Evolutionary conservation across 495 filamentous ascomycete genomes (phyloP).

Genomic region (Aspergillus ellipticus): DNA sequence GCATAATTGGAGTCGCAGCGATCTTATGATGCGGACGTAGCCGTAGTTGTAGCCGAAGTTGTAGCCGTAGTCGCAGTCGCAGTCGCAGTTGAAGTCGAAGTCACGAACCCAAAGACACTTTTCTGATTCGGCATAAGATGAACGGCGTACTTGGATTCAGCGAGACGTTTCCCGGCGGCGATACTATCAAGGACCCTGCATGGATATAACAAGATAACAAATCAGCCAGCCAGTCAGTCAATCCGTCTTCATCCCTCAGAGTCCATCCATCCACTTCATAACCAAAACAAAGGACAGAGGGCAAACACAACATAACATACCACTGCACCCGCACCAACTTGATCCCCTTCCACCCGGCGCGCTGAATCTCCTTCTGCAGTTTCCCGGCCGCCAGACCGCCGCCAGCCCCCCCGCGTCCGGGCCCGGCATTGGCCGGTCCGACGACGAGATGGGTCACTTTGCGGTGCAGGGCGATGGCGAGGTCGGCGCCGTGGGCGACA

Average conservation of each 20-base stretch:
- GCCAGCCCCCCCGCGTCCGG: conserved; percentile 52
- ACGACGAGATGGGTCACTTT: conserved; percentile 87
- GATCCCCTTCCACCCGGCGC: conserved; percentile 55
- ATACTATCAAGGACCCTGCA: conserved; percentile 76
- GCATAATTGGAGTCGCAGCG: conserved; percentile 7
- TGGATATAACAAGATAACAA: neutral
- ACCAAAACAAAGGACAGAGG: conserved; percentile 1
- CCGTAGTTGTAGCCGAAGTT: neutral
- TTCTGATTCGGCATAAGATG: conserved; percentile 57
- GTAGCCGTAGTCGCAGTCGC: conserved; percentile 1
- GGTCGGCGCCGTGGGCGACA: conserved; percentile 63
- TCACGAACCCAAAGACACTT: conserved; percentile 55
- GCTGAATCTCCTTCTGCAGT: conserved; percentile 73
- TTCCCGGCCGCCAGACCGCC: conserved; percentile 80
- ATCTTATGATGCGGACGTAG: too few species aligned
- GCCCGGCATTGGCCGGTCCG: conserved; percentile 50
- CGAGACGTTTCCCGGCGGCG: conserved; percentile 65
- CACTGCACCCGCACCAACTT: conserved; percentile 84
- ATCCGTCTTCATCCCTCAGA: too few species aligned
- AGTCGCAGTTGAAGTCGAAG: neutral
- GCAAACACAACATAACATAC: conserved; percentile 43
- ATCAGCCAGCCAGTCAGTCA: too few species aligned
- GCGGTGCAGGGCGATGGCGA: conserved; percentile 65
- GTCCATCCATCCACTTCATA: neutral
- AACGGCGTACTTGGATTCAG: conserved; percentile 68